A percentile compares a stretch with the other conserved stretches of the same genome.
phyloP scores from a whole-genome alignment of 2,329 filamentous ascomycete species.

The Pseudogymnoascus sp. region DNA sequence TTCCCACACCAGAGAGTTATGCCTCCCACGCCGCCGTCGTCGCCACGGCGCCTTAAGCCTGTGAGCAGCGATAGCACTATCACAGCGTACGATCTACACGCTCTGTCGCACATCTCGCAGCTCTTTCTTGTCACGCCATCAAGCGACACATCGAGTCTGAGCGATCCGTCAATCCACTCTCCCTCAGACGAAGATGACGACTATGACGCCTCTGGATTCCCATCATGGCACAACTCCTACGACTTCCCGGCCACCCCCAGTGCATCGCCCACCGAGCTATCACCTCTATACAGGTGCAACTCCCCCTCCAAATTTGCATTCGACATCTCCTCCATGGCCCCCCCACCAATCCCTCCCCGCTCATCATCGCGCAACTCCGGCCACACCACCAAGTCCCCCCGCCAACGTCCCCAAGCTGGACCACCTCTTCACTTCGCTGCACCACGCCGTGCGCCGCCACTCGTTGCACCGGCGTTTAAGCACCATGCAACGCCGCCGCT shows the following conservation, averaged over 20 bases:
- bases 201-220: neutral
- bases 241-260: neutral
- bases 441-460: neutral
- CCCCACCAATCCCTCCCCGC: neutral
- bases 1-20: neutral
- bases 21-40: neutral
- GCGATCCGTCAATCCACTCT: neutral
- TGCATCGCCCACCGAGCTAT: neutral
- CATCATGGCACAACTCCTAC: neutral
- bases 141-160: neutral
- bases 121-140: neutral
- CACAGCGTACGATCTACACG: neutral
- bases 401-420: neutral
- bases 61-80: neutral
- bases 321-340: neutral
- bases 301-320: neutral
- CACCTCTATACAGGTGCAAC: neutral
- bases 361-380: neutral
- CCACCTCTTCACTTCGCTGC: neutral
- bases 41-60: neutral
- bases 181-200: neutral
- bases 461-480: neutral
- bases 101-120: neutral
- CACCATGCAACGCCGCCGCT: neutral
- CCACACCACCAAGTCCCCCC: neutral